Conservation (phyloP, 2,329 filamentous ascomycete species). For the Exophiala sideris region DNA sequence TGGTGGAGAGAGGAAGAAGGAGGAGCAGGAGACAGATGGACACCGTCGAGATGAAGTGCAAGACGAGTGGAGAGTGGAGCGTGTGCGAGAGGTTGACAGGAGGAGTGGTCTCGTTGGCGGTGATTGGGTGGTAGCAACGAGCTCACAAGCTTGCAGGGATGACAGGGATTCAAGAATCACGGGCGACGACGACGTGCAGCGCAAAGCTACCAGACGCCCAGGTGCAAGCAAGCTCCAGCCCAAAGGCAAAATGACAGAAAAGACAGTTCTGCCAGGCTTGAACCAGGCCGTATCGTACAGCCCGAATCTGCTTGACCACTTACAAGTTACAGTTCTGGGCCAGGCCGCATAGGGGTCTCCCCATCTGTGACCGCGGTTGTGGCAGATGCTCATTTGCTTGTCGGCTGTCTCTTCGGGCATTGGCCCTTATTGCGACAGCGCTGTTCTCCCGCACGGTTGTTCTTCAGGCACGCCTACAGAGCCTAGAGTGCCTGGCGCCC, state of each 20-base stretch:
- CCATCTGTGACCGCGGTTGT: constrained; percentile 1
- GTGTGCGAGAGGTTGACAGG: constrained; percentile 23
- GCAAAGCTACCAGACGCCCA: constrained; percentile 9
- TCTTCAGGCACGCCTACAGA: constrained; percentile 8
- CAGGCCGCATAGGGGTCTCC: background rate
- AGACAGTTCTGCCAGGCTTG: background rate
- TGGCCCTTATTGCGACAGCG: background rate
- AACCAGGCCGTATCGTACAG: constrained; percentile 2
- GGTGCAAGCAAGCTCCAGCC: background rate
- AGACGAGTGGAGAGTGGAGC: constrained; percentile 20
- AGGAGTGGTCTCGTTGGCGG: constrained; percentile 9
- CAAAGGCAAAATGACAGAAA: constrained; percentile 1
- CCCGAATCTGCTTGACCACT: background rate
- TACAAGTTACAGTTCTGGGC: background rate
- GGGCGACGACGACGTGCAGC: constrained; percentile 18
- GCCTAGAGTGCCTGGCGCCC: background rate
- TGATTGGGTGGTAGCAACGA: constrained; percentile 18
- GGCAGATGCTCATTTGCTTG: constrained; percentile 14
- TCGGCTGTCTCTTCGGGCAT: background rate
- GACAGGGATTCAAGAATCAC: constrained; percentile 7
- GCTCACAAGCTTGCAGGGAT: constrained; percentile 26
- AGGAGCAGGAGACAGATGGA: constrained; percentile 18
- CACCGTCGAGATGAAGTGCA: constrained; percentile 19
- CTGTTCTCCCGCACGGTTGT: constrained; percentile 2
- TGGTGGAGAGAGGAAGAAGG: constrained; percentile 11